phyloP scores from a whole-genome alignment of 1,139 yeast genomes.

The Protomyces lactucae-debilis region DNA sequence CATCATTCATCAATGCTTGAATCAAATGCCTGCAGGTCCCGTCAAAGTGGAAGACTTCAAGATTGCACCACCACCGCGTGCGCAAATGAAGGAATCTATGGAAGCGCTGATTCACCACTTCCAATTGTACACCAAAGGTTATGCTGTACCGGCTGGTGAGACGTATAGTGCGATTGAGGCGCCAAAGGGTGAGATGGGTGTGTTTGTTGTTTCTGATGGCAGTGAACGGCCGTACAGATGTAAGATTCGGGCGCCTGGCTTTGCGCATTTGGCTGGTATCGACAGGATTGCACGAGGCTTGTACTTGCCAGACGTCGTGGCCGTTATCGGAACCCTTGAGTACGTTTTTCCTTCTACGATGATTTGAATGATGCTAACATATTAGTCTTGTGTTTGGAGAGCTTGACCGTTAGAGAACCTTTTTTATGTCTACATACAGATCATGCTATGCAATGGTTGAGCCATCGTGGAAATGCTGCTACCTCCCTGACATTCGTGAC shows the following conservation, averaged over 20 bases:
- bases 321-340: slow-evolving; percentile 93
- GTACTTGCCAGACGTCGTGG: slow-evolving; percentile 87
- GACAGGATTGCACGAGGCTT: slow-evolving; percentile 83
- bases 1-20: slow-evolving; percentile 83
- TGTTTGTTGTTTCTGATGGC: slow-evolving; percentile 83
- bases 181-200: slow-evolving; percentile 95
- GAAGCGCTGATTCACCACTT: slow-evolving; percentile 88
- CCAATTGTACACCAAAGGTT: slow-evolving; percentile 81
- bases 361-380: slow-evolving; percentile 48
- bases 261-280: slow-evolving; percentile 82
- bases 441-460: slow-evolving; percentile 41
- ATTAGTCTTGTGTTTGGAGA: not conserved
- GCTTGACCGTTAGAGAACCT: not conserved
- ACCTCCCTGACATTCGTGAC: slow-evolving; percentile 77
- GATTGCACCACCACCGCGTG: slow-evolving; percentile 76
- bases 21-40: slow-evolving; percentile 90
- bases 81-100: slow-evolving; percentile 86
- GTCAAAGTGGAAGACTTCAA: slow-evolving; percentile 88
- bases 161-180: slow-evolving; percentile 90
- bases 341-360: slow-evolving; percentile 92
- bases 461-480: slow-evolving; percentile 72
- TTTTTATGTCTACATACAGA: not conserved
- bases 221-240: slow-evolving; percentile 87
- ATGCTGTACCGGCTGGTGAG: slow-evolving; percentile 84
- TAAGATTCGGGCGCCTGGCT: slow-evolving; percentile 90